Conservation (phyloP, 805 yeast genomes). For the Candida ipomoeae region DNA sequence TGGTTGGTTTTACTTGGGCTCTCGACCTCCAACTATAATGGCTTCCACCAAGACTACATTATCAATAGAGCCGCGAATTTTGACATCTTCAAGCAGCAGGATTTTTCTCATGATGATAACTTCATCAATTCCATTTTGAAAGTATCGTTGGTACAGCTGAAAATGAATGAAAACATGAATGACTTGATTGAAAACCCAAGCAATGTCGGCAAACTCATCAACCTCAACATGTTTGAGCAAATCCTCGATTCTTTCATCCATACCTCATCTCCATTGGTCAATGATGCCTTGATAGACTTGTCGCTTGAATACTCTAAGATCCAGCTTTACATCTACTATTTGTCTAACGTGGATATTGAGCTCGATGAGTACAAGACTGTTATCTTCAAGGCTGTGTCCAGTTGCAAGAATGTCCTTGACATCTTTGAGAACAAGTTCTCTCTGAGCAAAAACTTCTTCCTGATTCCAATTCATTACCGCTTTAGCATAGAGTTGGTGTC, state of each 20-base stretch:
- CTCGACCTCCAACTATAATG: conserved; percentile 24
- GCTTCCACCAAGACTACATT: conserved; percentile 33
- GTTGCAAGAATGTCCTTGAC: conserved; percentile 27
- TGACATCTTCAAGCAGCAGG: conserved; percentile 19
- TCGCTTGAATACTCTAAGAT: conserved; percentile 36
- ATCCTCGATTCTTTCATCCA: conserved; percentile 30
- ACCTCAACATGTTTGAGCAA: conserved; percentile 41
- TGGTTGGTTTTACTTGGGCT: conserved; percentile 41
- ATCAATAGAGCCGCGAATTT: conserved; percentile 30
- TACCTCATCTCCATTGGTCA: conserved; percentile 17
- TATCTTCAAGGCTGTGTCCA: conserved; percentile 25
- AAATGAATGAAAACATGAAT: conserved; percentile 37
- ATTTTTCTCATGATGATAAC: conserved; percentile 16
- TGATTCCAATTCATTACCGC: conserved; percentile 39
- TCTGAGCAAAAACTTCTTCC: conserved; percentile 21
- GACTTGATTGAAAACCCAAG: conserved; percentile 24
- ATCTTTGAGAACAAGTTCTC: conserved; percentile 22
- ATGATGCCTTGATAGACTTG: conserved; percentile 23
- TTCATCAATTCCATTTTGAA: conserved; percentile 24
- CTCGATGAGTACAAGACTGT: conserved; percentile 26
- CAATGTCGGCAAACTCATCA: conserved; percentile 31
- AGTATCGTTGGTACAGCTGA: conserved; percentile 36
- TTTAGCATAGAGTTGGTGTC: conserved; percentile 34
- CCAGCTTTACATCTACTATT: conserved; percentile 35
- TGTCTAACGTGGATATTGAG: conserved; percentile 23